Percentiles rank a stretch among this genome's conserved stretches.
Evolutionary conservation across 805 yeast genomes (phyloP).

Genomic region (Yarrowia deformans): DNA sequence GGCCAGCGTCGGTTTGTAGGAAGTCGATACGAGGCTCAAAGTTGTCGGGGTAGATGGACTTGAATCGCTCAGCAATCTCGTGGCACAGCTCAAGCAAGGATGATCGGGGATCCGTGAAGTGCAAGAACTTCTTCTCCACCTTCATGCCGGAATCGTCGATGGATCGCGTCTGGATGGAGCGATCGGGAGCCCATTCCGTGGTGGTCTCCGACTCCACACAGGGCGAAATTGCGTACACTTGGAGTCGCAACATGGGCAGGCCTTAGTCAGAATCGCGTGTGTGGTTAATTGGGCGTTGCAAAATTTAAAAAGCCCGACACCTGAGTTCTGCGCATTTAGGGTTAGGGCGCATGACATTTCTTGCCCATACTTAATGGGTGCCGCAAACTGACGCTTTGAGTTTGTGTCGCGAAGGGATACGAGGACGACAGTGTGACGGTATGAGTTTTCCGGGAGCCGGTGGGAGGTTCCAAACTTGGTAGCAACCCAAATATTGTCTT

Average conservation of each 20-base stretch:
- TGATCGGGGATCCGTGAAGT: conserved; percentile 22
- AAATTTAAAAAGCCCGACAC: conserved; percentile 12
- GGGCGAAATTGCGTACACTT: conserved; percentile 32
- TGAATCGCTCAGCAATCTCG: conserved; percentile 24
- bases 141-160: conserved; percentile 28
- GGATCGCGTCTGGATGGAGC: conserved; percentile 15
- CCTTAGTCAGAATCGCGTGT: background rate
- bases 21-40: conserved; percentile 24
- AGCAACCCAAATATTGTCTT: no score
- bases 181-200: background rate
- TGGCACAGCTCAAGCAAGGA: conserved; percentile 17
- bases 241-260: conserved; percentile 20
- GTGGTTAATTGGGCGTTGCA: background rate
- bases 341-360: conserved; percentile 1
- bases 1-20: conserved; percentile 15
- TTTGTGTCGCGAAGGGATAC: background rate
- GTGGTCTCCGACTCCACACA: conserved; percentile 5
- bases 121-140: conserved; percentile 32
- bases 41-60: conserved; percentile 28
- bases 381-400: background rate
- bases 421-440: background rate
- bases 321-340: conserved; percentile 1
- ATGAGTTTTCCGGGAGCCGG: no score
- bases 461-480: no score
- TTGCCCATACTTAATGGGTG: background rate